These are phyloP conservation scores for Saprolegnia diclina DNA, from an alignment of 352 stramenopile species.

Conservation along the genomic window DNA sequence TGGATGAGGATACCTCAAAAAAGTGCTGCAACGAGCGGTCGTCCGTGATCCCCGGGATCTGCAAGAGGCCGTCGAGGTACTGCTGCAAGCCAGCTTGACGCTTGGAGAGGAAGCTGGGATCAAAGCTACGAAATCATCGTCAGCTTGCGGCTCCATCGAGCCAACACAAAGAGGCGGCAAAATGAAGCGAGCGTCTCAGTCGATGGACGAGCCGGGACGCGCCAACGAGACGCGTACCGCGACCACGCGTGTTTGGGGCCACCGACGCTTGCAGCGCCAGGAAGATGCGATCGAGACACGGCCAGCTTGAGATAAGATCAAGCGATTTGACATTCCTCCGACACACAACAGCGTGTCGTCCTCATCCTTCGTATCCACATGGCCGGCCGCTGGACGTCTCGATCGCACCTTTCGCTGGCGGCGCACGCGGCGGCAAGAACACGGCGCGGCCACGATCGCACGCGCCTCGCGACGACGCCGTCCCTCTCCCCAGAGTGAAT, in stretches of 20 bases:
- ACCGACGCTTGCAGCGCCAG: too few relatives aligned
- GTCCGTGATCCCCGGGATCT: constrained; percentile 66
- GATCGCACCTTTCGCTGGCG: too few relatives aligned
- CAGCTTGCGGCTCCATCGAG: not conserved
- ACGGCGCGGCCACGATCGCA: not conserved
- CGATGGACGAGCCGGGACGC: not conserved
- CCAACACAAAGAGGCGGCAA: not conserved
- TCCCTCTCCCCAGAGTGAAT: not conserved
- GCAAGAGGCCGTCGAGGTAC: constrained; percentile 60
- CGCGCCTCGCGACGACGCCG: not conserved
- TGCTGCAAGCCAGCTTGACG: constrained; percentile 65
- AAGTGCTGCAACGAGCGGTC: constrained; percentile 74
- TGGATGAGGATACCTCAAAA: constrained; percentile 34
- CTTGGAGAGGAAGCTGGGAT: constrained; percentile 76
- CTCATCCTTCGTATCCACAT: constrained; percentile 23
- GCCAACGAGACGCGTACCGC: not conserved
- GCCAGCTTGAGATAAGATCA: constrained; percentile 78
- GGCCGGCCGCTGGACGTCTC: not conserved
- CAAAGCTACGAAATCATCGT: constrained; percentile 44
- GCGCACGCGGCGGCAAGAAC: too few relatives aligned
- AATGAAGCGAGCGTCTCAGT: not conserved
- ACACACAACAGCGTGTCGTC: constrained; percentile 6
- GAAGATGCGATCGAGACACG: not conserved
- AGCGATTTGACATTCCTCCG: constrained; percentile 80
- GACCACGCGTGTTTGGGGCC: not conserved